Conservation (phyloP, 2,329 filamentous ascomycete species). For the Dactylonectria macrodidyma region DNA sequence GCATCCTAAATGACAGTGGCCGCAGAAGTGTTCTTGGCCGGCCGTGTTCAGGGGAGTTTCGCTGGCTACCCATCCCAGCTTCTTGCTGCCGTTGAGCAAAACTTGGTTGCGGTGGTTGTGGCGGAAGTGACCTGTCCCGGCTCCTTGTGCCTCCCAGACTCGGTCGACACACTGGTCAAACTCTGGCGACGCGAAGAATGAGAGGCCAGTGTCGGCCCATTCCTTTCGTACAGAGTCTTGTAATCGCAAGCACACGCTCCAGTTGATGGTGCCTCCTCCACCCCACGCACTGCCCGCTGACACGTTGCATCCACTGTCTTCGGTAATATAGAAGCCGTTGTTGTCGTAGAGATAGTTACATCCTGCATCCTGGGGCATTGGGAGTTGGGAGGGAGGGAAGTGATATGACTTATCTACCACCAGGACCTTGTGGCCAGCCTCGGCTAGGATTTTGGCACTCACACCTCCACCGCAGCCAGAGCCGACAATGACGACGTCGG, state of each 20-base stretch:
- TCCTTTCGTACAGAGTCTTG: conserved; percentile 84
- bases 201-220: conserved; percentile 80
- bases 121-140: conserved; percentile 73
- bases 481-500: conserved; percentile 88
- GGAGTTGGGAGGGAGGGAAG: conserved; percentile 79
- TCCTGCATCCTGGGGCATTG: conserved; percentile 77
- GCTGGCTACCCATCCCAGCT: conserved; percentile 79
- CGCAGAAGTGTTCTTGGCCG: conserved; percentile 81
- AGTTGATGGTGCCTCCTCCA: conserved; percentile 91
- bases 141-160: conserved; percentile 85
- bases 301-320: conserved; percentile 72
- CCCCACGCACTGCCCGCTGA: conserved; percentile 83
- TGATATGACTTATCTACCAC: conserved; percentile 89
- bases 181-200: conserved; percentile 80
- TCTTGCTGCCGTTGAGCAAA: conserved; percentile 81
- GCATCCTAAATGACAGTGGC: conserved; percentile 73
- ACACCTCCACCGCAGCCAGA: conserved; percentile 91
- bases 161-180: conserved; percentile 87
- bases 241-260: conserved; percentile 77
- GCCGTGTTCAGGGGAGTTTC: conserved; percentile 86
- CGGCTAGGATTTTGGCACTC: conserved; percentile 83
- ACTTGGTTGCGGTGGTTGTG: conserved; percentile 82
- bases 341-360: conserved; percentile 78
- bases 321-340: conserved; percentile 69
- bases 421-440: conserved; percentile 81